These are phyloP conservation scores for Astragalus membranaceus DNA, from an alignment of 306 rosid genomes.

Conservation along the genomic window DNA sequence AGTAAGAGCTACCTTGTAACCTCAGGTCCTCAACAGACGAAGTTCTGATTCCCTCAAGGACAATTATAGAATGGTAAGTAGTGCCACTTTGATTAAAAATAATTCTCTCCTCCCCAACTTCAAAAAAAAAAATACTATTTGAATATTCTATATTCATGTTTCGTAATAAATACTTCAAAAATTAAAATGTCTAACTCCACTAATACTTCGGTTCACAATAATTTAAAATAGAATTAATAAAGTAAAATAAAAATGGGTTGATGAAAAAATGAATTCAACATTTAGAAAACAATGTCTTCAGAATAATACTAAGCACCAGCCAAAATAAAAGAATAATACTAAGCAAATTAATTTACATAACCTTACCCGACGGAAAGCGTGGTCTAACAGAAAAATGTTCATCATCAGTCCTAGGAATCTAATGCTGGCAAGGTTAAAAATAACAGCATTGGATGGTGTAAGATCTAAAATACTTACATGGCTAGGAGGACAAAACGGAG, in stretches of 20 bases:
- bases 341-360: constrained; percentile 28
- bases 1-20: too few species aligned
- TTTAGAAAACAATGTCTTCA: not conserved
- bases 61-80: too few species aligned
- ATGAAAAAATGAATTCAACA: not conserved
- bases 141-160: not conserved
- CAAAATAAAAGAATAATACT: not conserved
- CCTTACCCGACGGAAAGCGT: constrained; percentile 20
- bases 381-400: constrained; percentile 17
- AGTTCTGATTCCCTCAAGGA: too few species aligned
- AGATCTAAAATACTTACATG: constrained; percentile 31
- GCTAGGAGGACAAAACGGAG: constrained; percentile 21
- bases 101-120: too few species aligned
- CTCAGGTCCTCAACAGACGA: too few species aligned
- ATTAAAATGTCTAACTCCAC: not conserved
- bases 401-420: constrained; percentile 19
- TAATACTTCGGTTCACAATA: not conserved
- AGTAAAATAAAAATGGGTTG: not conserved
- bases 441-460: constrained; percentile 33
- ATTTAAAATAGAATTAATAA: not conserved
- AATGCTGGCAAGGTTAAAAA: constrained; percentile 33
- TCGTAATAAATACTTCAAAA: not conserved
- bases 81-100: too few species aligned
- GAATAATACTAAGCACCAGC: not conserved
- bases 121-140: too few species aligned